These are phyloP conservation scores for Talaromyces ruber DNA, from an alignment of 495 filamentous ascomycete species.

Conservation along the genomic window DNA sequence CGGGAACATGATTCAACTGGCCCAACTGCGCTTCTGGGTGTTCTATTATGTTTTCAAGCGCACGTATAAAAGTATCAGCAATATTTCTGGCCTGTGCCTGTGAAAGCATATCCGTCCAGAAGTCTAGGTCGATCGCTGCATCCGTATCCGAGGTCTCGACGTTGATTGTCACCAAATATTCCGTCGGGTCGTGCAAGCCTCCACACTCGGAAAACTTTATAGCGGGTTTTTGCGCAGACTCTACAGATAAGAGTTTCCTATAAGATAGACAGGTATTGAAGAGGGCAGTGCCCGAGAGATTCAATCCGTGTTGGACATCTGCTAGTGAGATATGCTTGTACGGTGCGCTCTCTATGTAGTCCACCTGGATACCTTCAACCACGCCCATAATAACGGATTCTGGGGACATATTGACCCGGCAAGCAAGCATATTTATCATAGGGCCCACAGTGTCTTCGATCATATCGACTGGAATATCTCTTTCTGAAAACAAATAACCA, in stretches of 20 bases:
- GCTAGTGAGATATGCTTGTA: conserved; percentile 41
- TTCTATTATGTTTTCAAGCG: conserved; percentile 32
- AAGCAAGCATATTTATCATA: conserved; percentile 46
- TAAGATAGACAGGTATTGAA: conserved; percentile 42
- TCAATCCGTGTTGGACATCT: conserved; percentile 43
- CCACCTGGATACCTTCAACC: conserved; percentile 34
- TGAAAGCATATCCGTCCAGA: conserved; percentile 45
- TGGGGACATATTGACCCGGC: conserved; percentile 31
- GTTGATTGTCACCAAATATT: conserved; percentile 47
- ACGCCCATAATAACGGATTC: conserved; percentile 18
- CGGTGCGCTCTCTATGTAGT: conserved; percentile 40
- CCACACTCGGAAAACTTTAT: conserved; percentile 31
- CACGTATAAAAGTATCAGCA: conserved; percentile 37
- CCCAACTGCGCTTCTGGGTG: conserved; percentile 21
- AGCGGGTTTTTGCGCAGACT: conserved; percentile 13
- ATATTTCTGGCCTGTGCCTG: conserved; percentile 43
- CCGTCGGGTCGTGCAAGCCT: conserved; percentile 46
- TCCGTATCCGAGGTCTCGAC: conserved; percentile 39
- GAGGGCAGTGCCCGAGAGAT: conserved; percentile 22
- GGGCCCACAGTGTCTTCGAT: conserved; percentile 43
- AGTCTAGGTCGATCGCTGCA: conserved; percentile 43
- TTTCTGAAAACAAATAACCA: conserved; percentile 42
- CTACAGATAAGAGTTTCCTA: conserved; percentile 24
- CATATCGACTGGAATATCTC: conserved; percentile 36
- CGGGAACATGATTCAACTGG: conserved; percentile 28